Base-by-base conservation (phyloP, 2,329 filamentous ascomycete genomes). In the Penicillium sp. region DNA sequence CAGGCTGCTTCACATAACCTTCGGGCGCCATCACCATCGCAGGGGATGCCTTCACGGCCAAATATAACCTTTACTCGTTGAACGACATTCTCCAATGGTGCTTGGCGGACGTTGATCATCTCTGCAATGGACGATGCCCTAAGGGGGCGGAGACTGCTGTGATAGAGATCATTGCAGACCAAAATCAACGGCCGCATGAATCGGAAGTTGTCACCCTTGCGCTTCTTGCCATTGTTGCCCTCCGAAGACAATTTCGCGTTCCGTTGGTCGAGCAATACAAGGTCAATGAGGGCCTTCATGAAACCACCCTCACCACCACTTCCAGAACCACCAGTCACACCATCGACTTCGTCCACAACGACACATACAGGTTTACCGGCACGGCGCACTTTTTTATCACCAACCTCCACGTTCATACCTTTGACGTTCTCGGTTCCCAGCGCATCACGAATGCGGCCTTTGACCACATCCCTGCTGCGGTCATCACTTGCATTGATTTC, bases 401-500 rank as follows among this genome's bases (percentile, higher is more conserved):
- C 74, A 51, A 81, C 69, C 58, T 82, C 79, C 12, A 77, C 69
- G 31, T 74, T 83, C 69, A 75, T 85, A 50, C 80, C 85, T 71
- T 90, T 94, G 60, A 99, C 93, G 59, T 91, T 97, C 73, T 99
- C 93, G 0, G 94, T 99, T 0, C 91, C 93, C 35, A 99, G 83
- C 73, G 91, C 93, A 56, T 96, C 96, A 66, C 90, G 85, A 64
- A 99, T 97, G 17, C 92, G 85, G 7, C 91, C 91, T 71, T 90
- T 94, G 37, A 99, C 94, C 2, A 99, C 91, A 69, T 93, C 87
- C 31, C 85, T 84, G 70, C 91, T 96, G 67, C 94, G 84, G 71
- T 99, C 95, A 70, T 99, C 94, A 67, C 93, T 97, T 9, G 95
- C 94, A 68, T 99, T 99, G 76, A 99, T 96, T 73, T 99, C 94